These are phyloP conservation scores for Colletotrichum sojae DNA, from an alignment of 2,329 filamentous ascomycete species.

Conservation along the genomic window DNA sequence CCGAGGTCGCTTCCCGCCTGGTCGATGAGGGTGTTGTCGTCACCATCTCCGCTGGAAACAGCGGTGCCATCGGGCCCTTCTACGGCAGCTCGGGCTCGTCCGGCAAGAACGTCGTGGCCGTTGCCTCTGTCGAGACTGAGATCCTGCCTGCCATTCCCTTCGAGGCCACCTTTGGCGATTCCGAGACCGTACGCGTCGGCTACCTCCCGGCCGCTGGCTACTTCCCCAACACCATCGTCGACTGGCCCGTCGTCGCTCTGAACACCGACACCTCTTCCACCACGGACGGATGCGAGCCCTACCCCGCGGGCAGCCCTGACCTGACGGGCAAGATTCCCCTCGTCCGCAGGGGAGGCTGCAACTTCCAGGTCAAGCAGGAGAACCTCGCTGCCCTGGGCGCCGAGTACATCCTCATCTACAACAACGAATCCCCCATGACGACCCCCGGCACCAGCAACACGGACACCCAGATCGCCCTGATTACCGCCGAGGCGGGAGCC, in stretches of 20 bases:
- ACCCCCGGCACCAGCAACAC: conserved; percentile 36
- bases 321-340: conserved; percentile 51
- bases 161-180: conserved; percentile 48
- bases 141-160: conserved; percentile 48
- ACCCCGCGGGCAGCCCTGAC: conserved; percentile 43
- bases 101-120: conserved; percentile 57
- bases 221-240: conserved; percentile 52
- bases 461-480: conserved; percentile 43
- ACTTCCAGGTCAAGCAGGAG: conserved; percentile 45
- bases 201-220: conserved; percentile 53
- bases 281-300: conserved; percentile 47
- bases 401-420: conserved; percentile 50
- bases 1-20: conserved; percentile 57
- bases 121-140: conserved; percentile 58
- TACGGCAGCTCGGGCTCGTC: conserved; percentile 58
- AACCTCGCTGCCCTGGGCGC: conserved; percentile 48
- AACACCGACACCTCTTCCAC: conserved; percentile 44
- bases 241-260: conserved; percentile 48
- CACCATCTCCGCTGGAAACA: conserved; percentile 66
- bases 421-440: conserved; percentile 43
- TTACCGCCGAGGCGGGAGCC: conserved; percentile 44
- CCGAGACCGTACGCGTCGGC: conserved; percentile 46
- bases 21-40: conserved; percentile 63
- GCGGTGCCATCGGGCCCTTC: conserved; percentile 63
- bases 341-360: conserved; percentile 55